A percentile compares a stretch with the other conserved stretches of the same genome.
Evolutionary conservation across 176 grass and related monocot genomes (phyloP).

Genomic region (Eremochloa ophiuroides): DNA sequence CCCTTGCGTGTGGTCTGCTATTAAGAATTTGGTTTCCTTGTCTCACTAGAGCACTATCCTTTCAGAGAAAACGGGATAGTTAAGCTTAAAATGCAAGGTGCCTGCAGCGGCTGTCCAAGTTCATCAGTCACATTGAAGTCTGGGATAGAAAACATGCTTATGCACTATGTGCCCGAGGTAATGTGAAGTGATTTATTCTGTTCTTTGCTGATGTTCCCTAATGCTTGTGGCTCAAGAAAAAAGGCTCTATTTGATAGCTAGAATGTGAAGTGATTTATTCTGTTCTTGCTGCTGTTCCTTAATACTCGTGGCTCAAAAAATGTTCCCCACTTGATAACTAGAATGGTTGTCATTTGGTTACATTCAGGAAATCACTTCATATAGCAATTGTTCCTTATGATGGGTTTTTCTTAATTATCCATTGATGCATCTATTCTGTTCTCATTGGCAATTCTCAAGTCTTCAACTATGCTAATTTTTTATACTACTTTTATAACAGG

Average conservation of each 20-base stretch:
- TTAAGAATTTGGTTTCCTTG: not conserved
- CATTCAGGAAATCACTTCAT: not conserved
- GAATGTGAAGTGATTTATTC: not conserved
- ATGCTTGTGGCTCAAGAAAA: not conserved
- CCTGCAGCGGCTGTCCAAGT: constrained; percentile 95
- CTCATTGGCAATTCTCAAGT: not conserved
- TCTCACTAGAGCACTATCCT: constrained; percentile 26
- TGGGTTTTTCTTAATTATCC: not conserved
- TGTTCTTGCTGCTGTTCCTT: not conserved
- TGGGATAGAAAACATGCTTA: constrained; percentile 99
- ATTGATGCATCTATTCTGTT: not conserved
- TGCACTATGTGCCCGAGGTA: constrained; percentile 99
- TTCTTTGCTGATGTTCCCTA: not conserved
- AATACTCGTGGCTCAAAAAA: not conserved
- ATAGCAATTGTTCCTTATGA: not conserved
- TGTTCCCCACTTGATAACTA: not conserved
- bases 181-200: not conserved
- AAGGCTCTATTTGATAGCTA: not conserved
- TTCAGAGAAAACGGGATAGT: constrained; percentile 79
- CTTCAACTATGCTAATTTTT: not conserved
- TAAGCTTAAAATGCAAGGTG: constrained; percentile 97
- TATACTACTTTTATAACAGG: constrained; percentile 35
- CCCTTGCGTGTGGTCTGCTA: not conserved
- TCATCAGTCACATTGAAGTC: constrained; percentile 95
- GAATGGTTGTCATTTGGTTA: not conserved